Percentiles rank a stretch among this genome's conserved stretches.
Conservation (phyloP, 2,329 filamentous ascomycete genomes). For the Diaporthe sp. region DNA sequence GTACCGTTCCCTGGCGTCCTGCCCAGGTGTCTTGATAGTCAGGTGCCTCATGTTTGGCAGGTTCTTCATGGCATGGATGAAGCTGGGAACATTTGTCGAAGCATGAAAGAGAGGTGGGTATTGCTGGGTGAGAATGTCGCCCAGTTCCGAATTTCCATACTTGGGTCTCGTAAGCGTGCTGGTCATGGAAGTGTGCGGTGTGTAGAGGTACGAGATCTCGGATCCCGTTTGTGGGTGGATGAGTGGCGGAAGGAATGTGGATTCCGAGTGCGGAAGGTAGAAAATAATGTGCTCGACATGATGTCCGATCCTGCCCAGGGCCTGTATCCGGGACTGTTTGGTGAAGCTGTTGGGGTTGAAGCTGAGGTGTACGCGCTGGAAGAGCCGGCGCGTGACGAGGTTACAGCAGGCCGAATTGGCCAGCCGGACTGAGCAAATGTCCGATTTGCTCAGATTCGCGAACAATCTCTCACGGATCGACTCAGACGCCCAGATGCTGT, state of each 20-base stretch:
- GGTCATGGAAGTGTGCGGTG: conserved; percentile 78
- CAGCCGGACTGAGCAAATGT: conserved; percentile 73
- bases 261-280: conserved; percentile 79
- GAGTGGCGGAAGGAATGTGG: conserved; percentile 88
- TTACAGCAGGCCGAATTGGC: conserved; percentile 79
- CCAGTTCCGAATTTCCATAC: conserved; percentile 84
- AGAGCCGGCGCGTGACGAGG: conserved; percentile 77
- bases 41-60: conserved; percentile 81
- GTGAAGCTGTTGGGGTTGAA: conserved; percentile 84
- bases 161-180: conserved; percentile 76
- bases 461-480: conserved; percentile 66
- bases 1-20: conserved; percentile 77
- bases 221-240: conserved; percentile 82
- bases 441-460: conserved; percentile 62
- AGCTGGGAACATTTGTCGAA: conserved; percentile 87
- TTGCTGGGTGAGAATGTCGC: conserved; percentile 85
- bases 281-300: conserved; percentile 86
- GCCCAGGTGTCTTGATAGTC: conserved; percentile 81
- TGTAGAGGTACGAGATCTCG: conserved; percentile 86
- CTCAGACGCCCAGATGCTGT: conserved; percentile 69
- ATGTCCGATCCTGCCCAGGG: conserved; percentile 82
- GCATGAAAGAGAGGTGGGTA: conserved; percentile 92
- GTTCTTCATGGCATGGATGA: conserved; percentile 80
- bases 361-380: conserved; percentile 77
- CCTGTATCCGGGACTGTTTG: conserved; percentile 78